Base-by-base conservation (phyloP, 495 filamentous ascomycete genomes). In the Penicillium pulvis region DNA sequence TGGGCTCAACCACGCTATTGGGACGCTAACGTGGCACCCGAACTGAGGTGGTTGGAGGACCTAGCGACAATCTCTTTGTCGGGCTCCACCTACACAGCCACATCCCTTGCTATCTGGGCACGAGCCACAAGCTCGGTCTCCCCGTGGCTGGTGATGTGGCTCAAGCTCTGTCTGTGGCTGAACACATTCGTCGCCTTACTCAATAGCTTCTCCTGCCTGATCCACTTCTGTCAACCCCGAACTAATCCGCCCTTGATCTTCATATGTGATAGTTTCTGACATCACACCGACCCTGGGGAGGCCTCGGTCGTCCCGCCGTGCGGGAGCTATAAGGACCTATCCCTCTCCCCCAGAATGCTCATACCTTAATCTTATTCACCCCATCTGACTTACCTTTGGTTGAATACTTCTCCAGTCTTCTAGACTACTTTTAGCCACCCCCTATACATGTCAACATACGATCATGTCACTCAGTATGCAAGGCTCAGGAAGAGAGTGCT, bases 391-490 rank as follows among this genome's bases (percentile, higher is more conserved):
- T 4, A 28, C 4, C 28, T 5, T 28, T 28, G 28, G 28, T 28
- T 36, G 33, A 36, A 36, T 4, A 36, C 33, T 43, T 42, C 49
- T 24, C 19, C 11, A 53, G 31, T 43, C 43, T 35, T 26, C 39
- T 57, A 12, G 26, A 20, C 33, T 3, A 36, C 3, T 17, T 17
- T 17, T 41, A 14, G 14, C 35, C 14, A 39, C 46, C 47, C 7
- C 48, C 35, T 48, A 53, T 11, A 44, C 30, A 75, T 77, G 72
- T 67, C 69, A 46, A 69, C 61, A 55, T 51, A 36, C 60, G 58
- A 64, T 56, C 47, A 75, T 75, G 68, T 69, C 68, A 60, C 59
- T 77, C 59, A 73, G 69, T 61, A 65, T 69, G 62, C 68, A 69
- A 46, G 68, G 57, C 67, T 71, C 69, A 58, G 75, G 63, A 74